These are phyloP conservation scores for Vanrija sp. DNA, from an alignment of 1,284 basidiomycete genomes.

Conservation along the genomic window DNA sequence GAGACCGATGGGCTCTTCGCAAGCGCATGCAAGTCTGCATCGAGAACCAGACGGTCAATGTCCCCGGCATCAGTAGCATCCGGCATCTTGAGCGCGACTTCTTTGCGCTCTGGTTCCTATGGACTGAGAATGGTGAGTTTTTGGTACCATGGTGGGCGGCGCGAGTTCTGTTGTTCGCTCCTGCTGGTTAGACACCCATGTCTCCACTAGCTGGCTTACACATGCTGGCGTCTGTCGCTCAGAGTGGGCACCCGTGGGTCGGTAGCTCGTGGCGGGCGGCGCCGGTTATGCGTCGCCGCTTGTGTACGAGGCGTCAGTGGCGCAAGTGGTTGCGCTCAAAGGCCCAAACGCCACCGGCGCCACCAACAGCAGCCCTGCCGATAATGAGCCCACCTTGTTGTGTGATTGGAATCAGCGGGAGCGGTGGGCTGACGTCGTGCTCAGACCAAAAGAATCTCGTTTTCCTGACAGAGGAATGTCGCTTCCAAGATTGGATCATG, in stretches of 20 bases:
- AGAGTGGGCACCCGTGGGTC: no score
- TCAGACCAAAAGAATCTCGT: conserved; percentile 47
- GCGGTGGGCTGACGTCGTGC: no score
- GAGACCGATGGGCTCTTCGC: conserved; percentile 36
- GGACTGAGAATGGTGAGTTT: conserved; percentile 51
- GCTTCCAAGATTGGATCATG: conserved; percentile 38
- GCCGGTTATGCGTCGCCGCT: no score
- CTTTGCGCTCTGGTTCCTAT: conserved; percentile 50
- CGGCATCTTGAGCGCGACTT: conserved; percentile 37
- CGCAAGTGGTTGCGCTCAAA: no score
- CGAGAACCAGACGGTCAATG: conserved; percentile 26
- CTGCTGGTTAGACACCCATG: background rate
- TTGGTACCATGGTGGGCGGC: no score
- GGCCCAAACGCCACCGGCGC: no score
- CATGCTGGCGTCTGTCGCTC: no score
- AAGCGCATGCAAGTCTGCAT: conserved; percentile 37
- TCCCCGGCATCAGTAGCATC: conserved; percentile 24
- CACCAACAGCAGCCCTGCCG: background rate
- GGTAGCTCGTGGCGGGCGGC: no score
- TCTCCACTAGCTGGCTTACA: background rate
- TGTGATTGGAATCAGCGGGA: no score
- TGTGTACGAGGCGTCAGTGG: no score
- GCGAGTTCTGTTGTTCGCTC: background rate
- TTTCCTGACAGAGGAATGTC: conserved; percentile 42
- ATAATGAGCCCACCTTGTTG: no score